These are phyloP conservation scores for Cercospora sp. DNA, from an alignment of 2,329 filamentous ascomycete genomes.

Conservation along the genomic window DNA sequence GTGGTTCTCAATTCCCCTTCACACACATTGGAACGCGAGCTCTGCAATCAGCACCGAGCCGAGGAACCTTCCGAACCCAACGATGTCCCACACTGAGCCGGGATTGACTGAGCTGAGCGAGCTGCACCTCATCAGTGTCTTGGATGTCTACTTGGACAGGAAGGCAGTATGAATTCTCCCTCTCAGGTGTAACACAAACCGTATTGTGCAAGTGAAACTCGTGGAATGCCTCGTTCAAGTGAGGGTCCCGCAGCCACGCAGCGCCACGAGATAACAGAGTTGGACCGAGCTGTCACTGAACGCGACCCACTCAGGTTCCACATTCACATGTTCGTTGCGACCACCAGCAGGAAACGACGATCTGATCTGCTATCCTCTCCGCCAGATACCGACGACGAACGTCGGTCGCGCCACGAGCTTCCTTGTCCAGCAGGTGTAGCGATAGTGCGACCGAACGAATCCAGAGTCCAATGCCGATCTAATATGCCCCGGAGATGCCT, in stretches of 20 bases:
- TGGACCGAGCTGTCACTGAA: not conserved
- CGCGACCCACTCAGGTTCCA: not conserved
- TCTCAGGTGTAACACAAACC: not conserved
- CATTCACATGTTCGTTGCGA: not conserved
- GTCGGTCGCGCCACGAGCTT: not conserved
- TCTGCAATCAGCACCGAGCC: not conserved
- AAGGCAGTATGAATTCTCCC: too few species aligned
- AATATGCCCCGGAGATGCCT: not conserved
- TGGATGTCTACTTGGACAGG: too few species aligned
- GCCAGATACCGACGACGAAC: not conserved
- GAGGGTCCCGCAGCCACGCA: not conserved
- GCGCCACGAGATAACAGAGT: not conserved
- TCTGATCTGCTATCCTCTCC: not conserved
- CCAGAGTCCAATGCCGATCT: not conserved
- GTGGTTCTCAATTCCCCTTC: not conserved
- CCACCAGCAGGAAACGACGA: not conserved
- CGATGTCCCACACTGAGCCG: not conserved
- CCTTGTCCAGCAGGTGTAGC: not conserved
- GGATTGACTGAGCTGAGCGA: not conserved
- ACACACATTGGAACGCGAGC: not conserved
- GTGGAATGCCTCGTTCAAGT: not conserved
- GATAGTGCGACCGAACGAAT: not conserved
- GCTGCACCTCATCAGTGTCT: not conserved
- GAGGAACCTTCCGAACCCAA: not conserved
- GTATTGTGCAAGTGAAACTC: not conserved